Evolutionary conservation across 768 basidiomycete genomes (phyloP), one percentile per base, ranked within the genome.

Genomic region (Mycena pura): DNA sequence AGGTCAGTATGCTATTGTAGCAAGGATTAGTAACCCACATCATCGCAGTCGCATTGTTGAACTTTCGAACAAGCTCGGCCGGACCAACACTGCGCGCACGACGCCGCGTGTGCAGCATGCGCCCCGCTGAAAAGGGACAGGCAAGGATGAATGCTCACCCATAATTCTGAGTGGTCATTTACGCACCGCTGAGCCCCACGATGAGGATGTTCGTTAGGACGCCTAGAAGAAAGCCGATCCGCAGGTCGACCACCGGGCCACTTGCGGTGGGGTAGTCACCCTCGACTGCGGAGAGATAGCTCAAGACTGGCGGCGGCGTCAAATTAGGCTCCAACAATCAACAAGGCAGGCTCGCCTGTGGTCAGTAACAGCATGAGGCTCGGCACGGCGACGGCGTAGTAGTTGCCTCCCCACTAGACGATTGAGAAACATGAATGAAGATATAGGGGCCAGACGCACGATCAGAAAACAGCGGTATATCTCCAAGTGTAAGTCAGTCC

Each of bases 391-490:
- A 61, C 32, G 29, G 47, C 45, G 13, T 54, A 57, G 45, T 27
- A 38, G 39, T 61, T 65, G 13, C 55, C 55, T 21, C 43, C 64
- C 64, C 64, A 65, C 59, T 60, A 40, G 5, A 34, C 34, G 19
- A n/a, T 40, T 28, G 17, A 32, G 32, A 54, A 15, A 21, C 40
- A 45, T 43, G 39, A 31, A n/a, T 51, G 29, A 32, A 36, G 19
- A 45, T 29, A 15, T 31, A 5, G 2, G 27, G 9, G n/a, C n/a
- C n/a, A 14, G 14, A 48, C 59, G 44, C 29, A 61, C 59, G 34
- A 65, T 65, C 29, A 61, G 17, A 32, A 25, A 65, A 24, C 64
- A 65, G 24, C 64, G 64, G 28, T 65, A 65, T 14, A 65, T 65
- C 64, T 65, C 36, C 36, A 32, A 15, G 24, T 17, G 21, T 21